These are phyloP conservation scores for Murraya koenigii DNA, from an alignment of 345 rosid genomes.

Conservation along the genomic window DNA sequence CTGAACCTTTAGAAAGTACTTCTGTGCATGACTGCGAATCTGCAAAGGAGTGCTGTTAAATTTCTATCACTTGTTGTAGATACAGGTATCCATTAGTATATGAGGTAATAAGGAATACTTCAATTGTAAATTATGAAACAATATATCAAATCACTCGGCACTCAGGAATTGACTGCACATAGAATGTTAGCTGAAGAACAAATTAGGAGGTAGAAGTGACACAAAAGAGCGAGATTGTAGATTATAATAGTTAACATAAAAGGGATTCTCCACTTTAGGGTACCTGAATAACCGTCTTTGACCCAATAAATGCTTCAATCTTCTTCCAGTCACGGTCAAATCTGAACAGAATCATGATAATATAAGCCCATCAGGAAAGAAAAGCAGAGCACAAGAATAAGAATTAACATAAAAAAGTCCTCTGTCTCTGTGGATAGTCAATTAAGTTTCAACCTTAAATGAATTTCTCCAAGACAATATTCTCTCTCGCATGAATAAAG, in stretches of 20 bases:
- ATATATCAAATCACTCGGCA: background rate
- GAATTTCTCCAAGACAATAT: constrained; percentile 17
- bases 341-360: constrained; percentile 33
- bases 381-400: constrained; percentile 18
- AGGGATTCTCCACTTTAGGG: constrained; percentile 3
- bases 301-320: constrained; percentile 85
- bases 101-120: background rate
- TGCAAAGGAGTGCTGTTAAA: constrained; percentile 19
- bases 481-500: constrained; percentile 16
- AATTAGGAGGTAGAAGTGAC: background rate
- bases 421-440: background rate
- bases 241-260: background rate
- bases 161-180: background rate
- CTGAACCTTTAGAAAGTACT: constrained; percentile 84
- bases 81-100: background rate
- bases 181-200: background rate
- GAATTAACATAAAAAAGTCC: background rate
- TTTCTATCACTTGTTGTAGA: background rate
- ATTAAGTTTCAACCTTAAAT: constrained; percentile 16
- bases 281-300: constrained; percentile 91
- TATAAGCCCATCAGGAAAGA: background rate
- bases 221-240: background rate
- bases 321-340: constrained; percentile 96
- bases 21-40: constrained; percentile 95
- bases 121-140: background rate